Conservation (phyloP, 176 grass and related monocot genomes). For the Zea luxurians region DNA sequence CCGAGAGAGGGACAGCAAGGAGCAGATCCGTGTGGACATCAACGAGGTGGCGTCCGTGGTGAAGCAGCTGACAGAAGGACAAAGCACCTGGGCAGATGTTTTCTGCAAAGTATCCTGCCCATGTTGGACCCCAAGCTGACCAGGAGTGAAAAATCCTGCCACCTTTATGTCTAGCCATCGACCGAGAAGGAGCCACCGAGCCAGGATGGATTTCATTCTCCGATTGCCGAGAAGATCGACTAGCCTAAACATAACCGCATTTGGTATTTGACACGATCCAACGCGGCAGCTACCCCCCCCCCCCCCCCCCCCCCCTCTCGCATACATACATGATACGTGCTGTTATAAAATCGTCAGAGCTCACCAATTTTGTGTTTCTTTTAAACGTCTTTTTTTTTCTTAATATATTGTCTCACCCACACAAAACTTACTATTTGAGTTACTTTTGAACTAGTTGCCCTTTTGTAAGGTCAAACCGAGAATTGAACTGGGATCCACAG, state of each 20-base stretch:
- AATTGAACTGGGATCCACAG: neutral
- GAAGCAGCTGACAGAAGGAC: slow-evolving; percentile 60
- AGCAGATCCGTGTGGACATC: slow-evolving; percentile 61
- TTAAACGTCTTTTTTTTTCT: neutral
- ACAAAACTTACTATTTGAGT: slow-evolving; percentile 10
- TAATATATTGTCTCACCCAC: neutral
- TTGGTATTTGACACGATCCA: neutral
- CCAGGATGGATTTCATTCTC: neutral
- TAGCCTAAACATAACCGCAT: neutral
- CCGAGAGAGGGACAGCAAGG: slow-evolving; percentile 71
- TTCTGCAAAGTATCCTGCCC: slow-evolving; percentile 47
- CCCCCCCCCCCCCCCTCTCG: too few species aligned
- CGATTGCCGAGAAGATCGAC: neutral
- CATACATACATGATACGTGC: slow-evolving; percentile 9
- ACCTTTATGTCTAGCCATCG: neutral
- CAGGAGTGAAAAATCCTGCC: slow-evolving; percentile 44
- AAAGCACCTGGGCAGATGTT: slow-evolving; percentile 67
- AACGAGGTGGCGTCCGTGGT: slow-evolving; percentile 58
- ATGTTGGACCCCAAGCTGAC: slow-evolving; percentile 42
- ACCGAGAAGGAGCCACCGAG: neutral
- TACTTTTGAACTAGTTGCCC: neutral
- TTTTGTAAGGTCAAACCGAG: neutral
- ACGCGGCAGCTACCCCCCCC: neutral
- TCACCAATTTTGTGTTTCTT: neutral
- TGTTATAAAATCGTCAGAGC: neutral